phyloP scores from a whole-genome alignment of 352 stramenopile species.

The Peronospora destructor region DNA sequence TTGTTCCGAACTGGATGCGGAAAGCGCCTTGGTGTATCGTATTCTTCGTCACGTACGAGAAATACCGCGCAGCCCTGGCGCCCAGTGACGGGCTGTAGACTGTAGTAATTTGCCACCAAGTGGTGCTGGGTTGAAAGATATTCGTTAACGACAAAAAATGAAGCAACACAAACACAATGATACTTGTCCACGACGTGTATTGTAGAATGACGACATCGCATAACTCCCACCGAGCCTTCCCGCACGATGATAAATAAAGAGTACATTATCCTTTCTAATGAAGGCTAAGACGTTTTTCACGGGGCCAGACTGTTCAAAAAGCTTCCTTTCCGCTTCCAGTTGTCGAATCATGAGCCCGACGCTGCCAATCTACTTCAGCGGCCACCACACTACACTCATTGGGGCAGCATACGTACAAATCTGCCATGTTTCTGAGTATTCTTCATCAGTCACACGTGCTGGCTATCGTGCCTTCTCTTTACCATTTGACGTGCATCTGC shows the following conservation, averaged over 20 bases:
- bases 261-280: slow-evolving; percentile 30
- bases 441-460: neutral
- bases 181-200: neutral
- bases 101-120: slow-evolving; percentile 15
- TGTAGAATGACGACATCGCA: neutral
- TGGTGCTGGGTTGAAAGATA: slow-evolving; percentile 18
- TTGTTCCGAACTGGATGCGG: slow-evolving; percentile 83
- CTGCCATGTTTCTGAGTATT: slow-evolving; percentile 4
- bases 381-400: slow-evolving; percentile 3
- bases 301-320: slow-evolving; percentile 2
- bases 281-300: slow-evolving; percentile 12
- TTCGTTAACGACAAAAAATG: neutral
- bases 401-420: slow-evolving; percentile 6
- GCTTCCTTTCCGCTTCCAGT: slow-evolving; percentile 18
- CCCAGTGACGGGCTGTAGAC: slow-evolving; percentile 22
- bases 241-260: slow-evolving; percentile 33
- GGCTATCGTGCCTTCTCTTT: slow-evolving; percentile 1
- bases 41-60: slow-evolving; percentile 86
- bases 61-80: slow-evolving; percentile 48
- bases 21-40: slow-evolving; percentile 82
- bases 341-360: slow-evolving; percentile 5
- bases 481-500: slow-evolving; percentile 68
- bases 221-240: neutral
- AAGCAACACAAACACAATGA: slow-evolving; percentile 1
- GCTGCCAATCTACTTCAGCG: slow-evolving; percentile 3